These are phyloP conservation scores for Colletotrichum lentis DNA, from an alignment of 2,329 filamentous ascomycete genomes.

Conservation along the genomic window DNA sequence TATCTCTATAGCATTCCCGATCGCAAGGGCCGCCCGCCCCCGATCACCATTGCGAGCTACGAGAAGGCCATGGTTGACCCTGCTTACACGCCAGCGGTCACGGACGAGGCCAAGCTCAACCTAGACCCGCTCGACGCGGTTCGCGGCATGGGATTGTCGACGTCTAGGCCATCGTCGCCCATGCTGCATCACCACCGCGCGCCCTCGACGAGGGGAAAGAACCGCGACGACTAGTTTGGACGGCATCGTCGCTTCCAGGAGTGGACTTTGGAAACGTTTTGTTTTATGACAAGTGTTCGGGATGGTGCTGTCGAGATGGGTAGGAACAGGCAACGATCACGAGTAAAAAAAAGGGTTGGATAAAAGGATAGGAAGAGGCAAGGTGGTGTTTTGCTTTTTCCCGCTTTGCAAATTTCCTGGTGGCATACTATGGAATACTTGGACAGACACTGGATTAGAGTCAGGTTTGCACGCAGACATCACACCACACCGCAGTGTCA, in stretches of 20 bases:
- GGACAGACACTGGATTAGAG: constrained; percentile 34
- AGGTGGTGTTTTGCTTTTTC: not conserved
- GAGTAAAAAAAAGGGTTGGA: constrained; percentile 26
- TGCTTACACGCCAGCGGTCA: constrained; percentile 49
- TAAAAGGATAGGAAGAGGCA: constrained; percentile 29
- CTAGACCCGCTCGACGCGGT: constrained; percentile 53
- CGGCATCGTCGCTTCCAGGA: not conserved
- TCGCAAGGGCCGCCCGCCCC: constrained; percentile 66
- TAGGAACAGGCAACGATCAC: not conserved
- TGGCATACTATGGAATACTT: constrained; percentile 17
- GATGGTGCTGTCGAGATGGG: constrained; percentile 1
- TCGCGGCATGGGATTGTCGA: constrained; percentile 51
- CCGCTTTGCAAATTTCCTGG: constrained; percentile 11
- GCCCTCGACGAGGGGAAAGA: constrained; percentile 36
- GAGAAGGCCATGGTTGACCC: constrained; percentile 75
- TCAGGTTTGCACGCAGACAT: constrained; percentile 24
- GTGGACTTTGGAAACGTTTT: not conserved
- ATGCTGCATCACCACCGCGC: constrained; percentile 45
- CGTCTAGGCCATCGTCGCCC: constrained; percentile 59
- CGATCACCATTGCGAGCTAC: constrained; percentile 75
- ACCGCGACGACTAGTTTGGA: constrained; percentile 34
- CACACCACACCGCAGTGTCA: constrained; percentile 32
- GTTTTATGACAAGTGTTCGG: not conserved
- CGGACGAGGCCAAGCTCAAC: constrained; percentile 47
- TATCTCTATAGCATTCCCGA: constrained; percentile 83